A percentile compares a stretch with the other conserved stretches of the same genome.
phyloP scores from a whole-genome alignment of 352 stramenopile genomes.

The Nothophytophthora sp. region DNA sequence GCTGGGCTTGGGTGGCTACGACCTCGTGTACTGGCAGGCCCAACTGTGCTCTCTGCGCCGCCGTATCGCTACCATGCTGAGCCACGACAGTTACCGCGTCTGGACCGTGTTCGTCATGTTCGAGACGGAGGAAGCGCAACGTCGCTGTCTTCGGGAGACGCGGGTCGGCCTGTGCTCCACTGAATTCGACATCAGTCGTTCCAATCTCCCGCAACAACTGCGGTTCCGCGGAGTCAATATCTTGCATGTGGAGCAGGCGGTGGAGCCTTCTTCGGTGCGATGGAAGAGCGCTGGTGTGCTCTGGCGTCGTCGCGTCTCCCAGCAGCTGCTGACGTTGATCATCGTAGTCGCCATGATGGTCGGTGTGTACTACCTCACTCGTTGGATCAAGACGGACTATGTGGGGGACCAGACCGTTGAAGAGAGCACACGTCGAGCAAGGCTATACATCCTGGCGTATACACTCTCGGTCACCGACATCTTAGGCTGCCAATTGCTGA shows the following conservation, averaged over 20 bases:
- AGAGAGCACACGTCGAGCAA: conserved; percentile 32
- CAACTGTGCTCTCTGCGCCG: conserved; percentile 49
- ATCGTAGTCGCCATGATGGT: conserved; percentile 54
- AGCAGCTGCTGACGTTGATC: conserved; percentile 46
- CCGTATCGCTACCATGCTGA: conserved; percentile 35
- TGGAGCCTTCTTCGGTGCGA: conserved; percentile 66
- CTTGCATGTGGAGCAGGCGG: conserved; percentile 62
- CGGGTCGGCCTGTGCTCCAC: conserved; percentile 51
- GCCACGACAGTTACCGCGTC: conserved; percentile 48
- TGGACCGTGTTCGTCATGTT: conserved; percentile 83
- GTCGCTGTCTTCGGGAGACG: conserved; percentile 48
- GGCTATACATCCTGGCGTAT: conserved; percentile 59
- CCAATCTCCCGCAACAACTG: conserved; percentile 31
- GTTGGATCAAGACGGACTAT: conserved; percentile 36
- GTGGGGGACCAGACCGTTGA: conserved; percentile 26
- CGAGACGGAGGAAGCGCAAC: conserved; percentile 67
- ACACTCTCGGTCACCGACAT: conserved; percentile 54
- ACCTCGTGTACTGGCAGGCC: conserved; percentile 63
- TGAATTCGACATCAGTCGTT: conserved; percentile 36
- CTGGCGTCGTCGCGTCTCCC: conserved; percentile 33
- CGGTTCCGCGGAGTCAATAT: conserved; percentile 73
- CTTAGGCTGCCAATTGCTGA: conserved; percentile 60
- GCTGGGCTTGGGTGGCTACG: conserved; percentile 38
- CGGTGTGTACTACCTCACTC: conserved; percentile 55
- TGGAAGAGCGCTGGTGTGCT: conserved; percentile 67